Evolutionary conservation across 106 monocot genomes (phyloP).

Genomic region (Cymbidium sinense): DNA sequence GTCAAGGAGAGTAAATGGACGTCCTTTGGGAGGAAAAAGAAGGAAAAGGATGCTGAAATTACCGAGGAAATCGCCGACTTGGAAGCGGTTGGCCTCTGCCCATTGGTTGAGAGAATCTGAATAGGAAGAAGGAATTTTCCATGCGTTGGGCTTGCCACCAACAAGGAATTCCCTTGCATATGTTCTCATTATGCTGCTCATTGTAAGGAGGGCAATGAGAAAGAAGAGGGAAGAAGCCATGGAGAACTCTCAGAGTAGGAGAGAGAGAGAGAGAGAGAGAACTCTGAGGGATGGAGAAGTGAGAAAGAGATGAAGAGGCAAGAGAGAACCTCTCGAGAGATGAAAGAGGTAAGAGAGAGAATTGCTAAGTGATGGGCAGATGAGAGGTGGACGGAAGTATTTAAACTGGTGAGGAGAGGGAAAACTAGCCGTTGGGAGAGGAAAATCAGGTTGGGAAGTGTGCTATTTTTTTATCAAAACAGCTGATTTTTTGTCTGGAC

Average conservation of each 20-base stretch:
- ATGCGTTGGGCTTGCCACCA: slow-evolving; percentile 43
- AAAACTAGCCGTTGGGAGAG: slow-evolving; percentile 28
- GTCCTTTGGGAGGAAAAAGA: neutral
- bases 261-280: neutral
- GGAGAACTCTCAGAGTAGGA: neutral
- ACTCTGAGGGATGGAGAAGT: neutral
- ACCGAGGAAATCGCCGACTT: slow-evolving; percentile 79
- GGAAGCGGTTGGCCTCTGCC: slow-evolving; percentile 69
- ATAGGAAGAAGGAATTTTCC: slow-evolving; percentile 39
- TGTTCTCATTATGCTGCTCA: slow-evolving; percentile 5
- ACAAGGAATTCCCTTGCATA: slow-evolving; percentile 56
- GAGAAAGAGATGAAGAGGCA: too few species aligned
- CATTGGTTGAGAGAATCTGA: slow-evolving; percentile 58
- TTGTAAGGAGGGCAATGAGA: slow-evolving; percentile 17
- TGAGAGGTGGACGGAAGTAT: neutral
- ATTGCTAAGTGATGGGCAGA: too few species aligned
- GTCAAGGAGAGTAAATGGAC: neutral
- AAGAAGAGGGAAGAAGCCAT: slow-evolving; percentile 7
- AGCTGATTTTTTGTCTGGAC: neutral
- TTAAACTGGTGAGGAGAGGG: neutral
- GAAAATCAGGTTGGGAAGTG: neutral
- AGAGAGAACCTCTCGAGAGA: too few species aligned
- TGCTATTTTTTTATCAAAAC: neutral
- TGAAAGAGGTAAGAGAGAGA: too few species aligned
- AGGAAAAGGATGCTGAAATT: slow-evolving; percentile 37